phyloP scores from a whole-genome alignment of 495 filamentous ascomycete species.

The Daldinia vernicosa region DNA sequence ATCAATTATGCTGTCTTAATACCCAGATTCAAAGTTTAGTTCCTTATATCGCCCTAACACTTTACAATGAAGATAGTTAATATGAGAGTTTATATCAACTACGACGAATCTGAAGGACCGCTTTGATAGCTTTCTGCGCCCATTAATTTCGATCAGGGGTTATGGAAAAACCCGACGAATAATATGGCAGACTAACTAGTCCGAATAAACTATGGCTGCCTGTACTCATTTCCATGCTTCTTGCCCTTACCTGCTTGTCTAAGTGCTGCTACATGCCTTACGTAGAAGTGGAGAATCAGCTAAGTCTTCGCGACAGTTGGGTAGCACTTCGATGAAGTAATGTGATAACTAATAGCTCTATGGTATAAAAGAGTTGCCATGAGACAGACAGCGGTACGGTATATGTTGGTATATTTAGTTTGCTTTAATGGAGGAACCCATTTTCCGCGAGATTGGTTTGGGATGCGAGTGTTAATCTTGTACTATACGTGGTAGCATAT shows the following conservation, averaged over 20 bases:
- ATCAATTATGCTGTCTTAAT: not conserved
- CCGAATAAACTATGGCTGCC: constrained; percentile 13
- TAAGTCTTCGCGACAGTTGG: constrained; percentile 14
- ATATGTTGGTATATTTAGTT: constrained; percentile 7
- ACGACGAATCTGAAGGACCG: not conserved
- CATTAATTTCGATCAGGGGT: not conserved
- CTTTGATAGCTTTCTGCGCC: not conserved
- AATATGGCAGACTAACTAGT: constrained; percentile 12
- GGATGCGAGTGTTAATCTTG: constrained; percentile 15
- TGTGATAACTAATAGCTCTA: constrained; percentile 6
- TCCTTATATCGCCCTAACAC: no score
- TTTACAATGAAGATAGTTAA: not conserved
- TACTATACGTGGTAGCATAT: constrained; percentile 9
- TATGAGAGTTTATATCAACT: not conserved
- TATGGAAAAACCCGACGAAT: constrained; percentile 14
- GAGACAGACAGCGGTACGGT: not conserved
- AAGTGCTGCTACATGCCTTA: constrained; percentile 5
- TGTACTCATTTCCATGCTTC: constrained; percentile 18
- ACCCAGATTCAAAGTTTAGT: not conserved
- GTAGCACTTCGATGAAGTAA: constrained; percentile 2
- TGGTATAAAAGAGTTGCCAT: not conserved
- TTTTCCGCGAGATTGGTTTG: constrained; percentile 4
- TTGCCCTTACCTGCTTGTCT: constrained; percentile 24
- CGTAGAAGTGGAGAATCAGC: constrained; percentile 6
- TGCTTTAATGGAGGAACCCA: constrained; percentile 13